These are phyloP conservation scores for Schoenoplectus tabernaemontani DNA, from an alignment of 202 grass and related monocot genomes.

Conservation along the genomic window DNA sequence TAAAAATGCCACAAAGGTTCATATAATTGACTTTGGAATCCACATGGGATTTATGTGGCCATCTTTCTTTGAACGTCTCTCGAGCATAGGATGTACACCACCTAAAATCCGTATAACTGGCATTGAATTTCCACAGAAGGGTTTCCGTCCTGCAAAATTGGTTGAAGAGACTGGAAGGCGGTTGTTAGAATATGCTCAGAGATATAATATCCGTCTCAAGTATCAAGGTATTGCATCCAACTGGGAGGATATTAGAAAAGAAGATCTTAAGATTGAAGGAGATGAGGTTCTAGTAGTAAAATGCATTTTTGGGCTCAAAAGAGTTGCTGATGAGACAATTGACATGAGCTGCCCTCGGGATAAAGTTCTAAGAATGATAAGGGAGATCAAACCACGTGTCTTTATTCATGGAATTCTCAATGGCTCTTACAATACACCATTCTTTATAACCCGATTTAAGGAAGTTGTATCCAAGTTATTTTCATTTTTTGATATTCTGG, in stretches of 20 bases:
- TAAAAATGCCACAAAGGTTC: constrained; percentile 2
- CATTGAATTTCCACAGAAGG: background rate
- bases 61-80: background rate
- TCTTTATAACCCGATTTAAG: background rate
- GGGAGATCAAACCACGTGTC: background rate
- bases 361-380: background rate
- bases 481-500: background rate
- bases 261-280: constrained; percentile 5
- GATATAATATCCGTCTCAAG: background rate
- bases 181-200: constrained; percentile 5
- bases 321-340: background rate
- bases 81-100: background rate
- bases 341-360: background rate
- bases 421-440: background rate
- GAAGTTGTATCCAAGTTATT: background rate
- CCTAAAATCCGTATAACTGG: background rate
- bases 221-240: background rate
- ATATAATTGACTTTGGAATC: constrained; percentile 4
- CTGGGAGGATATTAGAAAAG: background rate
- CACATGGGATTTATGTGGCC: background rate
- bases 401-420: constrained; percentile 9
- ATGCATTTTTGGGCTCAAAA: background rate
- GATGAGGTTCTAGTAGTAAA: background rate
- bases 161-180: background rate
- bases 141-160: background rate